These are phyloP conservation scores for Aphanocladium album DNA, from an alignment of 2,329 filamentous ascomycete genomes.

Conservation along the genomic window DNA sequence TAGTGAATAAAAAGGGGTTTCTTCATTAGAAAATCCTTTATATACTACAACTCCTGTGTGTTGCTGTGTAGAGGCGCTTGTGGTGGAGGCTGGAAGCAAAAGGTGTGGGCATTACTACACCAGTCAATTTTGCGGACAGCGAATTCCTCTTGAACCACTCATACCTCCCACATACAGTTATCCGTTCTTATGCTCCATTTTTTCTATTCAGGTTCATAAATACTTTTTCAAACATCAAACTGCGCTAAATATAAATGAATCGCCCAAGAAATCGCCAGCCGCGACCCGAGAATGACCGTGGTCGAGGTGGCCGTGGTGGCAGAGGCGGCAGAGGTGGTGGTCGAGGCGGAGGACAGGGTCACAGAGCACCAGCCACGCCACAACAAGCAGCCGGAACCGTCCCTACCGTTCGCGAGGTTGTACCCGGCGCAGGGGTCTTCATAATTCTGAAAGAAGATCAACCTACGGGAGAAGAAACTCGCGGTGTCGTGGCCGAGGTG, in stretches of 20 bases:
- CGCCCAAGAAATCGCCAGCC: constrained; percentile 29
- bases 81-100: neutral
- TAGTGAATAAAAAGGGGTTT: too few relatives aligned
- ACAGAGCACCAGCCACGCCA: constrained; percentile 24
- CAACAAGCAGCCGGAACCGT: constrained; percentile 36
- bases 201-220: neutral
- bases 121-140: neutral
- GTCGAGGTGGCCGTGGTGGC: constrained; percentile 19
- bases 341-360: constrained; percentile 14
- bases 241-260: constrained; percentile 22
- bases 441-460: constrained; percentile 75
- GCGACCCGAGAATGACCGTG: constrained; percentile 14
- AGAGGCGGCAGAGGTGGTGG: constrained; percentile 10
- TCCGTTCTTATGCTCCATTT: neutral
- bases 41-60: too few relatives aligned
- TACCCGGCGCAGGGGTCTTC: constrained; percentile 59
- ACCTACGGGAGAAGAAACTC: constrained; percentile 64
- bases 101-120: neutral
- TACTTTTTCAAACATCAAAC: neutral
- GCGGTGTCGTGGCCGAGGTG: constrained; percentile 60
- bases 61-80: neutral
- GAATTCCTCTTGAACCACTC: neutral
- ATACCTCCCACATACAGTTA: neutral
- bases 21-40: too few relatives aligned
- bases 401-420: constrained; percentile 47